Evolutionary conservation across 1,139 yeast species (phyloP).

Genomic region (Suhomyces taliae): DNA sequence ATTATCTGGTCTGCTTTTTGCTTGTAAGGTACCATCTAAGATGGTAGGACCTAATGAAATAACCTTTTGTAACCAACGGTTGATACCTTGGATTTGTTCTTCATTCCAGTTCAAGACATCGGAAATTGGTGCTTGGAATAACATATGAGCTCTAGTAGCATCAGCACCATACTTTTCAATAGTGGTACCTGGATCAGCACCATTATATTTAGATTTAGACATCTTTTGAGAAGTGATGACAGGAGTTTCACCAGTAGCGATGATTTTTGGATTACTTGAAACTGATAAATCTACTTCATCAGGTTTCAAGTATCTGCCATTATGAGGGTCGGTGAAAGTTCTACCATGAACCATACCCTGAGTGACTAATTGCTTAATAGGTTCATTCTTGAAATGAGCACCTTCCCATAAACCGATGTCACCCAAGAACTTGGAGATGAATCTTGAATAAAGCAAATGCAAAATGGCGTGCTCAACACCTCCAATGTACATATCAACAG

Average conservation of each 20-base stretch:
- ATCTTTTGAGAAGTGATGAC: conserved; percentile 74
- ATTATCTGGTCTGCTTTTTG: background rate
- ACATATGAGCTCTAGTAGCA: conserved; percentile 87
- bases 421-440: conserved; percentile 75
- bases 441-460: conserved; percentile 82
- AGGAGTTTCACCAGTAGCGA: conserved; percentile 53
- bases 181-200: conserved; percentile 84
- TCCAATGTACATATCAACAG: conserved; percentile 89
- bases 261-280: conserved; percentile 46
- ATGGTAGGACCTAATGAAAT: conserved; percentile 28
- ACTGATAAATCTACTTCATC: conserved; percentile 57
- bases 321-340: conserved; percentile 71
- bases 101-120: conserved; percentile 92
- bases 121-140: conserved; percentile 89
- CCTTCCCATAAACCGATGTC: conserved; percentile 56
- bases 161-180: conserved; percentile 87
- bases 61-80: conserved; percentile 78
- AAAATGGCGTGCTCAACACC: conserved; percentile 97
- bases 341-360: conserved; percentile 99
- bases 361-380: conserved; percentile 74
- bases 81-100: conserved; percentile 77
- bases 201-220: conserved; percentile 95
- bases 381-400: conserved; percentile 59
- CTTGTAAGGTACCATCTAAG: background rate
- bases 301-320: conserved; percentile 74